Evolutionary conservation across 257 asterid genomes (phyloP).

Genomic region (Penstemon newberryi): DNA sequence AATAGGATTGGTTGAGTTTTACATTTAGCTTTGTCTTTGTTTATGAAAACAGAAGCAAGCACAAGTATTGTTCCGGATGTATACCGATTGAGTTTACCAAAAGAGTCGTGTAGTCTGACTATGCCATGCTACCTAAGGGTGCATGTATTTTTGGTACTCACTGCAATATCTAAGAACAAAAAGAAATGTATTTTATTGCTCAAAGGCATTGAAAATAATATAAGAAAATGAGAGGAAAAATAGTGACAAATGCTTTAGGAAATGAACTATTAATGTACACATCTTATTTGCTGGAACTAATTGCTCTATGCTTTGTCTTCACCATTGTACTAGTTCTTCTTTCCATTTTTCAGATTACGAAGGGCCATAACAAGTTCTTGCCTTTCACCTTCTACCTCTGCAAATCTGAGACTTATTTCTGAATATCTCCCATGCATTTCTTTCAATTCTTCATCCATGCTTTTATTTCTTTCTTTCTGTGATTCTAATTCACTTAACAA

Average conservation of each 20-base stretch:
- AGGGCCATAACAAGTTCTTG: conserved; percentile 93
- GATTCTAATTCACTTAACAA: conserved; percentile 55
- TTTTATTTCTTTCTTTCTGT: conserved; percentile 67
- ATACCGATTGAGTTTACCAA: no score
- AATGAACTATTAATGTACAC: conserved; percentile 37
- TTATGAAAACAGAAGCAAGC: conserved; percentile 20
- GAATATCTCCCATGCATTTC: conserved; percentile 91
- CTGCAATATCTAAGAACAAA: background rate
- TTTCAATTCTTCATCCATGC: conserved; percentile 71
- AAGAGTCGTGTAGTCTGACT: no score
- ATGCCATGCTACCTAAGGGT: background rate
- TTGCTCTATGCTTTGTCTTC: conserved; percentile 26
- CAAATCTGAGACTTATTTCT: conserved; percentile 93
- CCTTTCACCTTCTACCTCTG: conserved; percentile 98
- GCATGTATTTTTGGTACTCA: background rate
- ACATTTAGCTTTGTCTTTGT: conserved; percentile 20
- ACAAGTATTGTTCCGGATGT: conserved; percentile 5
- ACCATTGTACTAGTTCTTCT: conserved; percentile 43
- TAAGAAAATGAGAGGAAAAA: conserved; percentile 26
- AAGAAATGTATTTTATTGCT: conserved; percentile 29
- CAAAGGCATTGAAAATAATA: conserved; percentile 16
- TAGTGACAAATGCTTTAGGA: conserved; percentile 23
- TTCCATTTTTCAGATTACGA: conserved; percentile 77
- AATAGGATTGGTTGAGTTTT: conserved; percentile 16
- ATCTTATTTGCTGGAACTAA: conserved; percentile 31